Evolutionary conservation across 805 yeast species (phyloP), one percentile per base, ranked within the genome.

Genomic region (Zygosaccharomyces bailii): DNA sequence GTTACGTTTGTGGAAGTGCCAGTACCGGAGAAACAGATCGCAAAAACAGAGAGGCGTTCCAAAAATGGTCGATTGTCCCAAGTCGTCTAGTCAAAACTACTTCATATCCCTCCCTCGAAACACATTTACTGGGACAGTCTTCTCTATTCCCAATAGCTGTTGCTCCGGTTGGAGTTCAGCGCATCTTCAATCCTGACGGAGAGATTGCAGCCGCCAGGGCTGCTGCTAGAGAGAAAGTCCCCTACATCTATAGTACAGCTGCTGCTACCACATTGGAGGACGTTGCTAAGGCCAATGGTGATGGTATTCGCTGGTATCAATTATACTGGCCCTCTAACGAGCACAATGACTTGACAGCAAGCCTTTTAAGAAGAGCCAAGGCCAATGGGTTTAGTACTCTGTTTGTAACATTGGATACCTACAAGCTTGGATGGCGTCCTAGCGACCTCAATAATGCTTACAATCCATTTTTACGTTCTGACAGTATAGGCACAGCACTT

Each of bases 341-440:
- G 73, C 16, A 55, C 70, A 23, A 48, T 44, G 21, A 49, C 53
- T 16, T 49, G 46, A 14, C 52, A 59, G 48, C 55, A 53, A 58
- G 18, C 13, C 56, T 62, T 39, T 61, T 75, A 10, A 60, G 61
- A 38, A 68, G 67, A 31, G 73, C 72, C 14, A 72, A 71, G 39
- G 57, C 67, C 11, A 59, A 56, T 2, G 71, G 72, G 3, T 62
- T 73, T 43, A 71, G 71, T 52, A 80, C 72, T 0, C 49, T 78
- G 3, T 73, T 76, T 46, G 69, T 78, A 40, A 79, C 82, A 2
- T 77, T 78, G 20, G 84, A 79, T 53, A 71, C 78, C 14, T 45
- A 67, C 61, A 59, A 57, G 75, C 39, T 46, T 53, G 35, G 54
- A 50, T 58, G 53, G 57, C 49, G 61, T 23, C 62, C 62, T 2